Evolutionary conservation across 345 rosid species (phyloP).

Genomic region (Citrus inodora): DNA sequence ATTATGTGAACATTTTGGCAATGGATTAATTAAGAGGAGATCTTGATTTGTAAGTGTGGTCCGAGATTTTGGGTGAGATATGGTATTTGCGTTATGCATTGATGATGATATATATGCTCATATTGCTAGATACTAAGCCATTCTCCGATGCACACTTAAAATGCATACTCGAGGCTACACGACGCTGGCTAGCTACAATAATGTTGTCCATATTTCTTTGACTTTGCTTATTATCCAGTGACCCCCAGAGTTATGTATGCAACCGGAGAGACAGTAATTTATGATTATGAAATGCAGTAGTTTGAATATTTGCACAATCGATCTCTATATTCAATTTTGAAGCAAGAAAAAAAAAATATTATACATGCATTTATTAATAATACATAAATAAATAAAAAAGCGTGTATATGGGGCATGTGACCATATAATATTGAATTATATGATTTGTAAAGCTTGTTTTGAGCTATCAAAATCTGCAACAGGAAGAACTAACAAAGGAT

Average conservation of each 20-base stretch:
- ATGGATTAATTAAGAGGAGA: constrained; percentile 1
- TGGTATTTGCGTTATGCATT: constrained; percentile 8
- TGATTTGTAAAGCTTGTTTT: background rate
- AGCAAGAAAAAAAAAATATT: too few relatives aligned
- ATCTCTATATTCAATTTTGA: background rate
- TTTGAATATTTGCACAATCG: background rate
- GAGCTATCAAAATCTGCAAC: background rate
- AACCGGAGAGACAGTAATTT: background rate
- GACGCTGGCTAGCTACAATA: too few relatives aligned
- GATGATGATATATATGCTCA: background rate
- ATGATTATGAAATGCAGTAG: background rate
- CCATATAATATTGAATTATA: background rate
- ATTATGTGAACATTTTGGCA: constrained; percentile 5
- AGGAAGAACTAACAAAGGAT: background rate
- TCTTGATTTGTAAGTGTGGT: constrained; percentile 11
- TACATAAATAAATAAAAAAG: background rate
- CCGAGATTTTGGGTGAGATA: constrained; percentile 14
- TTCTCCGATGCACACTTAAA: too few relatives aligned
- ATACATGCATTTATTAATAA: background rate
- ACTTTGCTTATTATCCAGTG: background rate
- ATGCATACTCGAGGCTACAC: background rate
- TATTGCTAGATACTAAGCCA: too few relatives aligned
- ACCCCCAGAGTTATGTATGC: too few relatives aligned
- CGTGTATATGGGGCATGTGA: background rate
- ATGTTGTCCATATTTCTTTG: constrained; percentile 15